Evolutionary conservation across 495 filamentous ascomycete species (phyloP), one percentile per base, ranked within the genome.

Genomic region (Annulohypoxylon nitens): DNA sequence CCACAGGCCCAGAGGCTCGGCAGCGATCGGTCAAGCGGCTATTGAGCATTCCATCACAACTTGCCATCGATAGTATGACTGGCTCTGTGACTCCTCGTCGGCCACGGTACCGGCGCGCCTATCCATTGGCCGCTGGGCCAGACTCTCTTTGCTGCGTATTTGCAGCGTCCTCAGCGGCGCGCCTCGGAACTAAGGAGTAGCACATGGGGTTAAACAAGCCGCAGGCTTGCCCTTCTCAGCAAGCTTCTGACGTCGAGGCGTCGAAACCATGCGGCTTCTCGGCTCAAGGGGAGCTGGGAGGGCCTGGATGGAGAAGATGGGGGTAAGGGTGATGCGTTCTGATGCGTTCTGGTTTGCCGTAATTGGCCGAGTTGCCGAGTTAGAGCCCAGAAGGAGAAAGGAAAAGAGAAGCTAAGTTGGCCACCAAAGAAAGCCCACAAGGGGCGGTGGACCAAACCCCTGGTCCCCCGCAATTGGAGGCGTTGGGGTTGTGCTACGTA

Each of bases 281-380:
- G 75, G 75, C 64, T 76, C 67, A 76, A 76, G 64, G 75, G 75
- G 71, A 71, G 20, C 70, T 55, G 58, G 53, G 53, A 64, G 14
- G 64, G 72, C 61, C 64, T 60, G 26, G 62, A 70, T 61, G 51
- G 53, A 25, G n/a, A 14, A 36, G 62, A 70, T 61, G 58, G 53
- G 39, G n/a, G 18, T 50, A 62, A 47, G 55, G 51, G 58, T 64
- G 45, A 57, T 48, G 16, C 6, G 57, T 64, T 30, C 30, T 30
- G 30, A 30, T 30, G 30, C 30, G 30, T 30, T 30, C 51, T 65
- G 61, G 64, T 50, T 69, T 76, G 75, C 75, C 74, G 75, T 70
- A 54, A 76, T 76, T 76, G 75, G 75, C 64, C 71, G 67, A 76
- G 67, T 74, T 71, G 50, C 71, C 75, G 75, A 76, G 71, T 71